These are phyloP conservation scores for Sarocladium oryzae DNA, from an alignment of 2,329 filamentous ascomycete species.

Conservation along the genomic window DNA sequence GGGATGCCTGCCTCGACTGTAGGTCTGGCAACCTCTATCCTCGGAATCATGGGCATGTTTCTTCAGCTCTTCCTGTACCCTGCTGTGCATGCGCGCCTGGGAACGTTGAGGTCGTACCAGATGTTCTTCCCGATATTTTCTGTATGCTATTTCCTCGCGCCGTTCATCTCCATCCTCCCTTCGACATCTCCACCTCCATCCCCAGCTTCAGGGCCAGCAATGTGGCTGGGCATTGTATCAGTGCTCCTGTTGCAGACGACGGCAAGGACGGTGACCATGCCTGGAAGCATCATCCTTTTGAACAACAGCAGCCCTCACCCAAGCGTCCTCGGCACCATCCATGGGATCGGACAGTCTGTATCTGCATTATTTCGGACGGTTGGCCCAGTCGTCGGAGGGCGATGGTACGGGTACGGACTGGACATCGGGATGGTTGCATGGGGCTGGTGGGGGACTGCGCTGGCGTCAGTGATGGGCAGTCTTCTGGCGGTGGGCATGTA, in stretches of 20 bases:
- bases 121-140: conserved; percentile 61
- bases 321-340: conserved; percentile 50
- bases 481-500: conserved; percentile 53
- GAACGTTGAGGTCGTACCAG: conserved; percentile 60
- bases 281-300: conserved; percentile 51
- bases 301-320: conserved; percentile 56
- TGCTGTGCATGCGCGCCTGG: conserved; percentile 54
- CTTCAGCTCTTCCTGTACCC: conserved; percentile 67
- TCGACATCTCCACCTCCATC: conserved; percentile 34
- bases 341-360: conserved; percentile 46
- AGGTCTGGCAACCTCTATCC: conserved; percentile 61
- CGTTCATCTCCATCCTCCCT: conserved; percentile 59
- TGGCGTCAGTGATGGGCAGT: conserved; percentile 50
- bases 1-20: conserved; percentile 61
- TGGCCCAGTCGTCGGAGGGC: conserved; percentile 43
- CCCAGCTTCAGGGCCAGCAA: conserved; percentile 39
- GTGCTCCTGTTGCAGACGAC: conserved; percentile 65
- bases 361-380: conserved; percentile 43
- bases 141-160: conserved; percentile 59
- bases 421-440: conserved; percentile 39
- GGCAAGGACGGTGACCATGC: conserved; percentile 62
- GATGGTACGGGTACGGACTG: conserved; percentile 39
- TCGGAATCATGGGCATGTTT: conserved; percentile 62
- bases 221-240: conserved; percentile 55
- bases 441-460: conserved; percentile 42